Evolutionary conservation across 2,329 filamentous ascomycete species (phyloP), one percentile per base, ranked within the genome.

Genomic region (Ilyonectria robusta): DNA sequence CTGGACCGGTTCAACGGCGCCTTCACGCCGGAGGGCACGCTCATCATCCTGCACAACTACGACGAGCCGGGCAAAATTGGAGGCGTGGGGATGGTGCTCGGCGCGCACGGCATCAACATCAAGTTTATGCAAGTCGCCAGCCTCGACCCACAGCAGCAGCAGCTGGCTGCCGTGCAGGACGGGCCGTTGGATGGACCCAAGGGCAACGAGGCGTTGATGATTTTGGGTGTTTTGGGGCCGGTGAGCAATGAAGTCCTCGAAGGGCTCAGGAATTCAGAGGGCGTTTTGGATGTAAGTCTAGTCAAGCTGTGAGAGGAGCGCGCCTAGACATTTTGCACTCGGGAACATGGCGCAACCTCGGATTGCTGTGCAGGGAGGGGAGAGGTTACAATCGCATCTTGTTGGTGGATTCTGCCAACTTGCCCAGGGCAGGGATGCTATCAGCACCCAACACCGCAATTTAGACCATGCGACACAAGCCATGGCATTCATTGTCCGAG

Each of bases 41-140:
- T 95, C 65, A 84, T 95, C n/a, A 91, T 95, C 66, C 88, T 94
- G 74, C 88, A 94, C 76, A 95, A 95, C 81, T 94, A 93, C 75
- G 93, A 96, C 76, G 87, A 91, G 70, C 92, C 92, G 0, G 93
- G 93, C 11, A 95, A 94, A 84, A 95, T 96, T 77, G 93, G 93
- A 2, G 89, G 90, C 42, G 93, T 96, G 3, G 93, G 93, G 1
- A 90, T 86, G 65, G 85, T 90, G 58, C 81, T 95, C 29, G 93
- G 93, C 0, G 85, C 85, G 42, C 87, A 92, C 42, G 89, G 89
- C 0, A 89, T 96, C 59, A 96, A 96, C 75, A 94, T 95, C 78
- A 88, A 87, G 51, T 94, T 91, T 77, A 96, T 95, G 93, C 91
- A 89, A 76, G 93, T 95, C 2, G 87, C 87, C 3, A 83, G 84